These are phyloP conservation scores for Choanephora cucurbitarum DNA, from an alignment of 371 early-diverging fungal species.

Conservation along the genomic window DNA sequence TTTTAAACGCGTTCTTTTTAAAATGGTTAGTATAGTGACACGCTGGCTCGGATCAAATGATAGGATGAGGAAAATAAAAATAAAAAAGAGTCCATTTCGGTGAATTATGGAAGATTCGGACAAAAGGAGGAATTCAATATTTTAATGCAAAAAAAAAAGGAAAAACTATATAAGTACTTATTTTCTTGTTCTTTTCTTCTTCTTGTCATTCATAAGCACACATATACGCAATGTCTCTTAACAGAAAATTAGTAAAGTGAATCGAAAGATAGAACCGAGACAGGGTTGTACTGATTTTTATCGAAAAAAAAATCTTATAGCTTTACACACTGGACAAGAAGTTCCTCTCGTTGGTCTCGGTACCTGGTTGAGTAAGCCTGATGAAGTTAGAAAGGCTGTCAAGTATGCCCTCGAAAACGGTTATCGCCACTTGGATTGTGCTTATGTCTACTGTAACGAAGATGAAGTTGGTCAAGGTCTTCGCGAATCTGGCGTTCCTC, in stretches of 20 bases:
- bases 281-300: too few species aligned
- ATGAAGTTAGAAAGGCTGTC: slow-evolving; percentile 63
- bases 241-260: slow-evolving; percentile 27
- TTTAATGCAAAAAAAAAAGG: slow-evolving; percentile 13
- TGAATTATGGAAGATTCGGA: slow-evolving; percentile 24
- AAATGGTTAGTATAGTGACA: too few species aligned
- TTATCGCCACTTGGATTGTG: slow-evolving; percentile 82
- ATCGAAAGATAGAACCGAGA: neutral
- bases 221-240: slow-evolving; percentile 15
- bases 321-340: slow-evolving; percentile 57
- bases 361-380: slow-evolving; percentile 63
- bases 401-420: slow-evolving; percentile 55
- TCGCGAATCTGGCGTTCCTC: slow-evolving; percentile 53
- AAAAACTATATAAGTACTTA: slow-evolving; percentile 8
- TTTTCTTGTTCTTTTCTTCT: slow-evolving; percentile 2
- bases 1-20: too few species aligned
- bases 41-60: too few species aligned
- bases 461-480: slow-evolving; percentile 81
- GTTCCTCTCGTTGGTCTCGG: slow-evolving; percentile 57
- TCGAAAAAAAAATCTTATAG: too few species aligned
- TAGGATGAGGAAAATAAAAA: too few species aligned
- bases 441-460: slow-evolving; percentile 81
- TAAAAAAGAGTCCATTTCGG: neutral
- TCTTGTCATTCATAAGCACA: neutral
- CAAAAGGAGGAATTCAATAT: slow-evolving; percentile 19